phyloP scores from a whole-genome alignment of 1,284 basidiomycete genomes.

The Garcileccinum viscosum region DNA sequence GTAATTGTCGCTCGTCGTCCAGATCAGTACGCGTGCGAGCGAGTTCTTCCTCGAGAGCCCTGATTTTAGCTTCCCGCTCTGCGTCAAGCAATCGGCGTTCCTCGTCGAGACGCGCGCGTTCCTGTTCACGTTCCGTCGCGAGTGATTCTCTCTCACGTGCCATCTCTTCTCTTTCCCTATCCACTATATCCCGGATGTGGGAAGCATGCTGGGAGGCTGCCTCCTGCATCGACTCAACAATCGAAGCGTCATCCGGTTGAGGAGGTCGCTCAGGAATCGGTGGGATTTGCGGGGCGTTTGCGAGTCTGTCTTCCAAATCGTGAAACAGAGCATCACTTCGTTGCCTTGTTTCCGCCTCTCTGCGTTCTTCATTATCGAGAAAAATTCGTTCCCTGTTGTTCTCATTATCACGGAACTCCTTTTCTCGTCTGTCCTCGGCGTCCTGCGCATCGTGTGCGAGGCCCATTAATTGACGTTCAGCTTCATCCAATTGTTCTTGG shows the following conservation, averaged over 20 bases:
- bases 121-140: constrained; percentile 56
- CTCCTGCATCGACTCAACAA: constrained; percentile 51
- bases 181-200: constrained; percentile 64
- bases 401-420: constrained; percentile 66
- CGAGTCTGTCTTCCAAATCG: constrained; percentile 49
- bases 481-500: constrained; percentile 59
- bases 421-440: constrained; percentile 66
- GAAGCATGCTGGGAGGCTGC: constrained; percentile 60
- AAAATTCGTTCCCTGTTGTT: constrained; percentile 69
- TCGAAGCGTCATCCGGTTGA: constrained; percentile 29
- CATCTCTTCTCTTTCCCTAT: constrained; percentile 63
- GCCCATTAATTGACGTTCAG: constrained; percentile 55
- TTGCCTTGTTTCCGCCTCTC: constrained; percentile 59
- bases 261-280: constrained; percentile 32
- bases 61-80: constrained; percentile 60
- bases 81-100: constrained; percentile 54
- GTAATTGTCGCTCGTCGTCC: constrained; percentile 59
- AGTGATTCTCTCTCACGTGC: constrained; percentile 58
- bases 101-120: constrained; percentile 53
- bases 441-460: constrained; percentile 55
- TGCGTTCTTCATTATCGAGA: constrained; percentile 59
- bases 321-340: constrained; percentile 57
- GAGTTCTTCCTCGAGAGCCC: constrained; percentile 68
- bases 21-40: constrained; percentile 59
- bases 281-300: constrained; percentile 32